These are phyloP conservation scores for Picea mariana DNA, from an alignment of 83 land plant species.

Conservation along the genomic window DNA sequence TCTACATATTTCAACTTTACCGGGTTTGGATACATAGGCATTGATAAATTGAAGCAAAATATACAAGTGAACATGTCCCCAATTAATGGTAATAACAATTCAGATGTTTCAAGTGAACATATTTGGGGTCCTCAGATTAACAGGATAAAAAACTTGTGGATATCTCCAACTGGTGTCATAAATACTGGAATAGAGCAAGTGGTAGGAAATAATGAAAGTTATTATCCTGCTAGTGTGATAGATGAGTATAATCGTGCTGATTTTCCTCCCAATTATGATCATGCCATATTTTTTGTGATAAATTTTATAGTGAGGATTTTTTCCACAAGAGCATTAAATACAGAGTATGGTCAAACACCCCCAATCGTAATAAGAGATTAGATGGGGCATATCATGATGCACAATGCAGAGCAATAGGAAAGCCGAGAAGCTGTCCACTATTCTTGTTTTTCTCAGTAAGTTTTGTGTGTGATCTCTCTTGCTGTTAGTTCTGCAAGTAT, in stretches of 20 bases:
- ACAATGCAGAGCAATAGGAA: neutral
- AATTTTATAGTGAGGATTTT: too few species aligned
- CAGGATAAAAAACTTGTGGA: conserved; percentile 23
- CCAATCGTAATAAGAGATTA: neutral
- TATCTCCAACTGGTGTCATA: neutral
- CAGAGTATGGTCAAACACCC: neutral
- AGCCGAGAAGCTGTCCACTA: neutral
- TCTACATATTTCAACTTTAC: conserved; percentile 22
- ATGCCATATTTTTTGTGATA: too few species aligned
- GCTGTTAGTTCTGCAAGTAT: too few species aligned
- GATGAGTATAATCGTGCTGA: neutral
- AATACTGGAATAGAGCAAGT: too few species aligned
- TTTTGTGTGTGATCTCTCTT: too few species aligned
- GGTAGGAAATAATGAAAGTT: too few species aligned
- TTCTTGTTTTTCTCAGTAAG: neutral
- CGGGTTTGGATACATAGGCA: neutral
- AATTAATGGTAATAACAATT: conserved; percentile 17
- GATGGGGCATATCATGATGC: neutral
- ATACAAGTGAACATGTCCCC: neutral
- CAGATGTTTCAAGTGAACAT: conserved; percentile 20
- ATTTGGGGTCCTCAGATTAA: too few species aligned
- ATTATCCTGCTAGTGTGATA: neutral
- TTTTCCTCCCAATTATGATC: neutral
- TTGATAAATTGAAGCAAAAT: too few species aligned
- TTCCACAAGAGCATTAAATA: too few species aligned